Evolutionary conservation across 225 moss, liverwort and hornwort genomes (phyloP).

Genomic region (Climacium dendroides): DNA sequence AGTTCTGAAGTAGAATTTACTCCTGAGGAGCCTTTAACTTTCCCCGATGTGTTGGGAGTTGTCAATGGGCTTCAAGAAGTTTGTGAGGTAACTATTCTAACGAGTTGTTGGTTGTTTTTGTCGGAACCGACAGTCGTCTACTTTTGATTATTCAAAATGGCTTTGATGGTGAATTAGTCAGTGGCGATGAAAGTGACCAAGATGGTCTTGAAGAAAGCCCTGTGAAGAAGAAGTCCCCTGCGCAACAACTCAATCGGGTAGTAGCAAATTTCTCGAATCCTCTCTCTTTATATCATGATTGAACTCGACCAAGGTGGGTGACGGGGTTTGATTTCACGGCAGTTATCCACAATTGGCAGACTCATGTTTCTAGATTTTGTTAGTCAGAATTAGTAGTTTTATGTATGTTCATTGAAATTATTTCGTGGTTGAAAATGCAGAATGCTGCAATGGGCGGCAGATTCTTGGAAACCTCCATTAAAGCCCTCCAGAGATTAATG

Average conservation of each 20-base stretch:
- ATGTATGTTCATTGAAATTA: not conserved
- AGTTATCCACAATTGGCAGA: not conserved
- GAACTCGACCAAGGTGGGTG: not conserved
- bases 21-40: not conserved
- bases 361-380: not conserved
- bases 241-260: constrained; percentile 10
- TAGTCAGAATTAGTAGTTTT: not conserved
- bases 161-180: constrained; percentile 28
- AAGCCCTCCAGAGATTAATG: constrained; percentile 64
- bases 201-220: constrained; percentile 31
- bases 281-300: not conserved
- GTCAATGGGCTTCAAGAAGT: not conserved
- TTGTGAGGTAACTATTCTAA: not conserved
- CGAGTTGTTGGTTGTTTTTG: not conserved
- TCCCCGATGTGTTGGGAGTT: not conserved
- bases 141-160: constrained; percentile 39
- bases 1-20: not conserved
- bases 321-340: not conserved
- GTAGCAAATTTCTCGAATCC: not conserved
- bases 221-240: constrained; percentile 11
- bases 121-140: constrained; percentile 31
- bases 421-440: constrained; percentile 11
- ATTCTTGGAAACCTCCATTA: constrained; percentile 67
- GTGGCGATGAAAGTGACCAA: constrained; percentile 41
- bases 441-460: constrained; percentile 22